Percentiles rank a stretch among this genome's conserved stretches.
Conservation (phyloP, 1,139 yeast species). For the Nakaseomyces uthaithaninus region DNA sequence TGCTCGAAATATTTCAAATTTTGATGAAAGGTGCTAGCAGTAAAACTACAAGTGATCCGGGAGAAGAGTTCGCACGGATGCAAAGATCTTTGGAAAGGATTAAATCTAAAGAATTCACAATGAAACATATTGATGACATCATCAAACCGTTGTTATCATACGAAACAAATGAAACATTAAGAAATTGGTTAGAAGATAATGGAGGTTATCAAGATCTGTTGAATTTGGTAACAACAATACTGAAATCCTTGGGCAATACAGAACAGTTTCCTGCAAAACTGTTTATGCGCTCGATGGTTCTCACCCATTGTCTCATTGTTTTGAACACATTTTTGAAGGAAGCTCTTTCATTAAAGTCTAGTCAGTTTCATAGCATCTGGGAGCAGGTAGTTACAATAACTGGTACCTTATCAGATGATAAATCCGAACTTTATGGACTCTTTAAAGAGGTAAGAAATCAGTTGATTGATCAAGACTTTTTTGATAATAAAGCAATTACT, state of each 20-base stretch:
- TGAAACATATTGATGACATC: slow-evolving; percentile 23
- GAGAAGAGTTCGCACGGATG: slow-evolving; percentile 1
- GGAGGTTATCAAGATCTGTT: slow-evolving; percentile 21
- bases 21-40: slow-evolving; percentile 4
- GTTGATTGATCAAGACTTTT: slow-evolving; percentile 14
- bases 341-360: slow-evolving; percentile 10
- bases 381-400: slow-evolving; percentile 15
- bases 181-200: slow-evolving; percentile 20
- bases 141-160: slow-evolving; percentile 18
- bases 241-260: slow-evolving; percentile 24
- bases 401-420: slow-evolving; percentile 19
- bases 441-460: slow-evolving; percentile 22
- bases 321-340: slow-evolving; percentile 12
- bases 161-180: slow-evolving; percentile 11
- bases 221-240: slow-evolving; percentile 16
- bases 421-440: slow-evolving; percentile 22
- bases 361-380: slow-evolving; percentile 18
- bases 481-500: slow-evolving; percentile 16
- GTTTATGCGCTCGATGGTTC: slow-evolving; percentile 22
- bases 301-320: slow-evolving; percentile 20
- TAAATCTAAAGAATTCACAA: slow-evolving; percentile 24
- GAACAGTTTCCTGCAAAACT: slow-evolving; percentile 22
- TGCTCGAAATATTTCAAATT: slow-evolving; percentile 17
- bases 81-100: slow-evolving; percentile 15
- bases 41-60: background rate